Evolutionary conservation across 257 asterid genomes (phyloP), one percentile per base, ranked within the genome.

Genomic region (Parsonsia alboflavescens): DNA sequence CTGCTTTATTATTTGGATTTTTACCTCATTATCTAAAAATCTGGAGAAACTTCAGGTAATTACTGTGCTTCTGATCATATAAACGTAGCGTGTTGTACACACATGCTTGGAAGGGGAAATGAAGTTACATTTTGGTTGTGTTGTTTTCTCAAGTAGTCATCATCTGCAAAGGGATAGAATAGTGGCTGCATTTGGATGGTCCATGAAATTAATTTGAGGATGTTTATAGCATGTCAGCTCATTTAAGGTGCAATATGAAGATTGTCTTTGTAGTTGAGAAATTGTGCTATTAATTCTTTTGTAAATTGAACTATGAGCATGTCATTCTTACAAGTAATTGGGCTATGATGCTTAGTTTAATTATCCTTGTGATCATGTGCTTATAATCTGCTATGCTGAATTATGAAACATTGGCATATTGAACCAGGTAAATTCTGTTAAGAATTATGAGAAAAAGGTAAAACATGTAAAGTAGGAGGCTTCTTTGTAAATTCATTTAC

Each of bases 1-100:
- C 70, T 77, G 87, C 77, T 92, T 95, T 80, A 95, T 95, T 33
- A 84, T 95, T 73, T 95, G 99, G 99, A 95, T 95, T 66, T 95
- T 95, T 84, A 90, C 98, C 24, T 94, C 99, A 28, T 81, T 92
- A 75, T 92, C 99, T 73, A 92, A 90, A 82, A 92, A 96, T 16
- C 79, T 95, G 84, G 99, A 90, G 91, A 95, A 95, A 84, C 99
- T 95, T 84, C 99, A 95, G 97, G 99, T 93, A 73, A 78, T 63
- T 41, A 11, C 39, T n/a, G 33, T 30, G 17, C 58, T 39, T 76
- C 12, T n/a, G n/a, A n/a, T n/a, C n/a, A n/a, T n/a, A n/a, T n/a
- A n/a, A n/a, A n/a, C n/a, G n/a, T n/a, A n/a, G n/a, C n/a, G n/a
- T n/a, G n/a, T n/a, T n/a, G 24, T 33, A 22, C 11, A 66, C 19